These are phyloP conservation scores for Fusarium agapanthi DNA, from an alignment of 2,329 filamentous ascomycete species.

Conservation along the genomic window DNA sequence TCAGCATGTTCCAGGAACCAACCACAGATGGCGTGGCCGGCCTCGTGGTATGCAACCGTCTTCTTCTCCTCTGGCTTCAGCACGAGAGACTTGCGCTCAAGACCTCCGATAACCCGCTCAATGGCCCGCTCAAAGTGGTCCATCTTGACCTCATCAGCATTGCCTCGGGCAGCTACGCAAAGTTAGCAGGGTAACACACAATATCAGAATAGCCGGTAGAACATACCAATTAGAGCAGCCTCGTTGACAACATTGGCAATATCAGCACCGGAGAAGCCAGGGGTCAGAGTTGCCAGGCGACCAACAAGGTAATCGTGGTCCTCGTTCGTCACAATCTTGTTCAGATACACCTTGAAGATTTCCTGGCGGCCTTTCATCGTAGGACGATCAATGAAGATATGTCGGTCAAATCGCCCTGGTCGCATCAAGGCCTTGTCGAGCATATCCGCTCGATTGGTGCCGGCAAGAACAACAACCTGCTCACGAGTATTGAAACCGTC, in stretches of 20 bases:
- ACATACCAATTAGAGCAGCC: conserved; percentile 91
- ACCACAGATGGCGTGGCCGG: conserved; percentile 96
- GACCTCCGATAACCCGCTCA: conserved; percentile 93
- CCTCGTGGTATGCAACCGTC: conserved; percentile 97
- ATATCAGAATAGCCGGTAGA: conserved; percentile 45
- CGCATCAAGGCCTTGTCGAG: conserved; percentile 96
- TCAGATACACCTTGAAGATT: conserved; percentile 93
- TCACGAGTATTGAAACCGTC: conserved; percentile 98
- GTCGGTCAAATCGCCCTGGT: conserved; percentile 94
- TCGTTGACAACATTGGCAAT: conserved; percentile 99
- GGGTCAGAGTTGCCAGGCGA: conserved; percentile 88
- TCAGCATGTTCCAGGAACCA: conserved; percentile 99
- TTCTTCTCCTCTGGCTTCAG: conserved; percentile 93
- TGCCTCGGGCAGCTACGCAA: conserved; percentile 77
- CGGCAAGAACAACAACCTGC: conserved; percentile 94
- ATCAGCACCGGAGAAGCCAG: conserved; percentile 96
- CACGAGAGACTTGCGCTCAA: conserved; percentile 97
- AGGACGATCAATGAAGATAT: conserved; percentile 92
- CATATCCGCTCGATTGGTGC: conserved; percentile 94
- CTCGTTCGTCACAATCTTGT: conserved; percentile 93
- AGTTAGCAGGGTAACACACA: conserved; percentile 21
- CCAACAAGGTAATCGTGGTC: conserved; percentile 89
- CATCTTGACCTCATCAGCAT: conserved; percentile 84
- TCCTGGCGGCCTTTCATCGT: conserved; percentile 97
- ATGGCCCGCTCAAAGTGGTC: conserved; percentile 96